phyloP scores from a whole-genome alignment of 495 filamentous ascomycete genomes.

The Penicillium psychrofluorescens region DNA sequence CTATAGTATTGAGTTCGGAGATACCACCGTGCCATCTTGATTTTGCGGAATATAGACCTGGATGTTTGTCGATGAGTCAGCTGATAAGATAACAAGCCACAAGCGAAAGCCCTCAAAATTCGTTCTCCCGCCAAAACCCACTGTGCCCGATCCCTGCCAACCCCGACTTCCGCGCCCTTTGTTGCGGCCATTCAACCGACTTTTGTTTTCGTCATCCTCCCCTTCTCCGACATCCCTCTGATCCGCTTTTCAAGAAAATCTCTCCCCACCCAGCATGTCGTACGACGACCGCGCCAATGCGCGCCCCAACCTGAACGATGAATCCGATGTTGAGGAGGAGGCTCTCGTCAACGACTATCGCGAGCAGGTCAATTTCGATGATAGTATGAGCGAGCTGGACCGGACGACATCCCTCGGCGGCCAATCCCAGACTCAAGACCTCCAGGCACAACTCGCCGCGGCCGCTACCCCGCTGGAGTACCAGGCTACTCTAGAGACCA shows the following conservation, averaged over 20 bases:
- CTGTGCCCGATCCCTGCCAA: background rate
- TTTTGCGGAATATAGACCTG: no score
- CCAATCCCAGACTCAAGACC: conserved; percentile 57
- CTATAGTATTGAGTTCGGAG: no score
- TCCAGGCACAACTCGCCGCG: conserved; percentile 80
- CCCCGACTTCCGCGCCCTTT: conserved; percentile 3
- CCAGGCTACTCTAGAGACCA: conserved; percentile 85
- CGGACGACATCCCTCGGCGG: conserved; percentile 47
- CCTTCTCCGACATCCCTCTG: conserved; percentile 4
- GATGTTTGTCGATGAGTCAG: conserved; percentile 19
- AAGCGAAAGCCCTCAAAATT: conserved; percentile 52
- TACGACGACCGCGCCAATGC: conserved; percentile 46
- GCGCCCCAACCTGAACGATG: conserved; percentile 56
- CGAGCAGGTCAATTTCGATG: conserved; percentile 88
- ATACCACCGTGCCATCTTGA: no score
- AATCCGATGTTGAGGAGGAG: conserved; percentile 91
- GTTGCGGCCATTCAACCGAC: conserved; percentile 6
- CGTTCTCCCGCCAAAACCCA: conserved; percentile 37
- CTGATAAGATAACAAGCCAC: conserved; percentile 45
- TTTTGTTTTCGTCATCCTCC: conserved; percentile 16
- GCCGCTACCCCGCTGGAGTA: conserved; percentile 94
- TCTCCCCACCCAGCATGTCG: conserved; percentile 31
- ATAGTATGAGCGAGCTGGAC: conserved; percentile 72
- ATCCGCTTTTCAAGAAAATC: background rate
- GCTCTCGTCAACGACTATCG: conserved; percentile 88